A percentile compares a stretch with the other conserved stretches of the same genome.
phyloP scores from a whole-genome alignment of 2,329 filamentous ascomycete genomes.

The Tolypocladium capitatum region DNA sequence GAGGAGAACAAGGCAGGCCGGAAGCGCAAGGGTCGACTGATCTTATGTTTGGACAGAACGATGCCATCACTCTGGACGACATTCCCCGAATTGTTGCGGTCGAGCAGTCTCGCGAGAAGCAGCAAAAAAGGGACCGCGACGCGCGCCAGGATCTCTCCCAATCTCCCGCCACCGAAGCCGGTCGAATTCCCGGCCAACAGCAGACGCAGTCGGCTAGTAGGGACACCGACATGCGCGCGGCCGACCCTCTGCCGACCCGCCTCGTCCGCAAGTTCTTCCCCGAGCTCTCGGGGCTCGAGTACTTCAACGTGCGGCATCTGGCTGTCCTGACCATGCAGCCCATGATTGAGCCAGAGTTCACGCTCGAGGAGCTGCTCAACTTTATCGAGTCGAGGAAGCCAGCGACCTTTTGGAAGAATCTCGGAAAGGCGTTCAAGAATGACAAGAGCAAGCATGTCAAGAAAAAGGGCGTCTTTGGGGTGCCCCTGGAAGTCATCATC shows the following conservation, averaged over 20 bases:
- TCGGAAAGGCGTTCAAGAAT: conserved; percentile 90
- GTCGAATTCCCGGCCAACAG: conserved; percentile 53
- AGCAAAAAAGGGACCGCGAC: conserved; percentile 45
- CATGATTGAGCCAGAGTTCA: conserved; percentile 77
- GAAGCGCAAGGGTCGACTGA: conserved; percentile 48
- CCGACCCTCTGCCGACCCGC: conserved; percentile 40
- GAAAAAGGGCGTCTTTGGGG: conserved; percentile 90
- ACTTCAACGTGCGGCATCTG: conserved; percentile 92
- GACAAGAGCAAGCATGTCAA: conserved; percentile 65
- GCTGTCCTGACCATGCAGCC: conserved; percentile 93
- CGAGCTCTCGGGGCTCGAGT: conserved; percentile 86
- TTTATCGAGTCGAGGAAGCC: conserved; percentile 85
- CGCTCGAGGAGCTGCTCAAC: conserved; percentile 81
- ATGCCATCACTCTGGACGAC: conserved; percentile 87
- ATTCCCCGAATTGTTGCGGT: conserved; percentile 93
- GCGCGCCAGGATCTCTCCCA: conserved; percentile 51
- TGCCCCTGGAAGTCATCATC: conserved; percentile 75
- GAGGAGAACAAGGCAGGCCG: conserved; percentile 36
- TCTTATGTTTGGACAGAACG: conserved; percentile 77
- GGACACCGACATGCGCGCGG: conserved; percentile 35
- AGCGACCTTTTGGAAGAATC: conserved; percentile 94
- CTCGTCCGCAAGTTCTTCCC: conserved; percentile 78
- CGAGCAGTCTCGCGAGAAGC: conserved; percentile 87
- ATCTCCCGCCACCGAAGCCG: conserved; percentile 29
- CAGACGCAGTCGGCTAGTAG: conserved; percentile 44